phyloP scores from a whole-genome alignment of 73 alveolate species.

The Paramecium biaurelia region DNA sequence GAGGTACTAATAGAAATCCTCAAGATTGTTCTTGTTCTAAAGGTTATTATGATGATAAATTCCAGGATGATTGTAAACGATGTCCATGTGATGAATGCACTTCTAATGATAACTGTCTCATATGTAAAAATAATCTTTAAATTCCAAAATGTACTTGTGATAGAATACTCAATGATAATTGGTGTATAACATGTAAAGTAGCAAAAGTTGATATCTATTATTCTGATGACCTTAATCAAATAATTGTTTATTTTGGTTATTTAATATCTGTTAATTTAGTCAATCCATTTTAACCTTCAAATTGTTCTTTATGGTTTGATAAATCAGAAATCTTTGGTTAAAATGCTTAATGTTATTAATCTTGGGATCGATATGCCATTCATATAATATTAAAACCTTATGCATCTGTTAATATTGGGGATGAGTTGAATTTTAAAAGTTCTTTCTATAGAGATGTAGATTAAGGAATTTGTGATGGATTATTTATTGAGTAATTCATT shows the following conservation, averaged over 20 bases:
- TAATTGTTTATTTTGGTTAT: neutral
- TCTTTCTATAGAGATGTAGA: neutral
- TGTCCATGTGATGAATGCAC: slow-evolving; percentile 33
- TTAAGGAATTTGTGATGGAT: neutral
- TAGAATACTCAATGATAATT: neutral
- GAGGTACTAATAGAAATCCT: neutral
- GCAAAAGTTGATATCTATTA: neutral
- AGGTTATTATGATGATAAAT: neutral
- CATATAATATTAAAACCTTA: neutral
- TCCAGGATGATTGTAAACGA: neutral
- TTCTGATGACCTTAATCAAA: neutral
- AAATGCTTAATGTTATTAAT: neutral
- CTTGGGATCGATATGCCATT: neutral
- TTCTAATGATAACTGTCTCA: neutral
- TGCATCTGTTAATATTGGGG: neutral
- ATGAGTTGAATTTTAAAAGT: neutral
- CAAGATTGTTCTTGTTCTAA: neutral
- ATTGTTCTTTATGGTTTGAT: neutral
- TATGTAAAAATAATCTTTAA: neutral
- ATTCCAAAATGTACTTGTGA: neutral
- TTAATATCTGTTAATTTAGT: neutral
- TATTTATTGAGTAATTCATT: neutral
- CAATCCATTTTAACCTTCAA: slow-evolving; percentile 12
- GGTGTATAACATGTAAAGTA: neutral
- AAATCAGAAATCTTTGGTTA: neutral